Evolutionary conservation across 805 yeast genomes (phyloP), one percentile per base, ranked within the genome.

Genomic region (Candida tallmaniae): DNA sequence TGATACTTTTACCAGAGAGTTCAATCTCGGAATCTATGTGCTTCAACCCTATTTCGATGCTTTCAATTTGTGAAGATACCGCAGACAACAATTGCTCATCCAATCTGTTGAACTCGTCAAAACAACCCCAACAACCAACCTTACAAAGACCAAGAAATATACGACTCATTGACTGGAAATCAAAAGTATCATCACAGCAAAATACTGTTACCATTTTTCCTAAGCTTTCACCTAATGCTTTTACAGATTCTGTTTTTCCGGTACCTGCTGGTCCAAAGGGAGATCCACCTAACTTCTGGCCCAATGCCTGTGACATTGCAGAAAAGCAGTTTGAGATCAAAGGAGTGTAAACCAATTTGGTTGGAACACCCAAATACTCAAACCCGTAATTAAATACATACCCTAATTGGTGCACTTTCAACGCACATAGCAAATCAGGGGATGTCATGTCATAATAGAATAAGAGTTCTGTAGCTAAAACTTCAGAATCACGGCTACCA

Each of bases 181-280:
- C 95, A 61, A 86, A 90, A 0, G 84, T 62, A 32, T 89, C 95
- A 48, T 90, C 97, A 62, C 97, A 90, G 51, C 87, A 81, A 55
- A 90, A 89, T 0, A 90, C 96, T 8, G 83, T 54, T 0, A 87
- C 96, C 74, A 78, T 74, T 38, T 77, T 70, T 6, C 97, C 97
- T 6, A 90, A 60, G 24, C 76, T 76, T 27, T 77, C 77, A 1
- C 93, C 96, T 20, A 89, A 62, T 0, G 95, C 84, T 52, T 90
- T 90, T 17, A 90, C 71, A 0, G 95, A 73, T 52, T 90, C 97
- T 0, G 97, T 90, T 52, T 90, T 90, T 44, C 97, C 97, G 0
- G 97, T 90, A 27, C 97, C 97, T 2, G 97, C 96, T 1, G 97
- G 97, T 0, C 97, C 97, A 56, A 83, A 78, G 1, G 95, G 82